Evolutionary conservation across 179 eudicot genomes (phyloP).

Genomic region (Heliamphora pulchella): DNA sequence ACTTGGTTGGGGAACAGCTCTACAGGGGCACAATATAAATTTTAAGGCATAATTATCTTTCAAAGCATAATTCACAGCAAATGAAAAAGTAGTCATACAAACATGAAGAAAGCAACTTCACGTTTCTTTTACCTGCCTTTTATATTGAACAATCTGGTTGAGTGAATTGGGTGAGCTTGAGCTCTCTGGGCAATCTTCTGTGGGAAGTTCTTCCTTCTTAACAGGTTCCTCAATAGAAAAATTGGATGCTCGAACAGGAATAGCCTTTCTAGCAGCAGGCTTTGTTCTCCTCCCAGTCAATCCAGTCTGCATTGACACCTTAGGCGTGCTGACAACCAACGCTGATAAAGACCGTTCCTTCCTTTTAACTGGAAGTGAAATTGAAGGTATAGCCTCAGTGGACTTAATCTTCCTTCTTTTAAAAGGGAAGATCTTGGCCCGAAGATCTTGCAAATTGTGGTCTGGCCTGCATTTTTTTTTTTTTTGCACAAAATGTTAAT

Average conservation of each 20-base stretch:
- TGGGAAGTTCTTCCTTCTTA: constrained; percentile 41
- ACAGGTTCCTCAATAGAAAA: constrained; percentile 36
- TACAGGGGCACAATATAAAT: constrained; percentile 18
- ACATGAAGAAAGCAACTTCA: constrained; percentile 1
- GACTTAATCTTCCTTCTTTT: constrained; percentile 47
- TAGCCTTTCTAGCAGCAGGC: constrained; percentile 44
- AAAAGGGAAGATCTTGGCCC: constrained; percentile 55
- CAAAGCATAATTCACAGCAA: background rate
- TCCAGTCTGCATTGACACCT: constrained; percentile 45
- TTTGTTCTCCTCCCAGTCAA: constrained; percentile 59
- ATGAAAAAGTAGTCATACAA: background rate
- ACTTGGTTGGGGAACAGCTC: constrained; percentile 38
- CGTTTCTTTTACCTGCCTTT: constrained; percentile 44
- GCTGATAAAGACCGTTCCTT: constrained; percentile 79
- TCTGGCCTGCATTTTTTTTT: constrained; percentile 51
- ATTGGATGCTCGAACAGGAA: constrained; percentile 37
- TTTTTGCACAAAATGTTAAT: background rate
- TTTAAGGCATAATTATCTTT: background rate
- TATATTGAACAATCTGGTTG: constrained; percentile 40
- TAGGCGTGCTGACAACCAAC: constrained; percentile 64
- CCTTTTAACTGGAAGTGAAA: constrained; percentile 54
- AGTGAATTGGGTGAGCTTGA: constrained; percentile 54
- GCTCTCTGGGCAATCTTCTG: constrained; percentile 39
- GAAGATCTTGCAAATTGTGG: constrained; percentile 66
- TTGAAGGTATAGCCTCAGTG: constrained; percentile 41